These are phyloP conservation scores for Colletotrichum orchidophilum DNA, from an alignment of 2,329 filamentous ascomycete genomes.

Conservation along the genomic window DNA sequence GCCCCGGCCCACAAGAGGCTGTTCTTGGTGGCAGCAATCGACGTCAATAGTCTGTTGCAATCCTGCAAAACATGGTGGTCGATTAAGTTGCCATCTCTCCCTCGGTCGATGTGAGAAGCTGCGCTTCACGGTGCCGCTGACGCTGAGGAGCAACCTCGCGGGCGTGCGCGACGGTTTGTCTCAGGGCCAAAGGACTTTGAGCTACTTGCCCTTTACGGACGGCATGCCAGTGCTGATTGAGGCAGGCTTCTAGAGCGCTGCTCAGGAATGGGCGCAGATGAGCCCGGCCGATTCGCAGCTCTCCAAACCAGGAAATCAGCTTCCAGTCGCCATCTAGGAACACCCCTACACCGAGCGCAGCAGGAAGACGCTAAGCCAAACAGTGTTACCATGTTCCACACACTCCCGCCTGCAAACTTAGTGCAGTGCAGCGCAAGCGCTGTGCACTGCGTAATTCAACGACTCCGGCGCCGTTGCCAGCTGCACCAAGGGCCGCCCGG, in stretches of 20 bases:
- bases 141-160: neutral
- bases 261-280: conserved; percentile 26
- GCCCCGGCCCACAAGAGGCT: neutral
- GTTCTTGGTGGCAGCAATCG: conserved; percentile 9
- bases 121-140: conserved; percentile 3
- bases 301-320: conserved; percentile 34
- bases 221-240: conserved; percentile 33
- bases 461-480: conserved; percentile 9
- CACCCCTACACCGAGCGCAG: conserved; percentile 27
- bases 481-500: conserved; percentile 23
- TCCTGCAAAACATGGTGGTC: conserved; percentile 35
- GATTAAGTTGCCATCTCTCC: conserved; percentile 18
- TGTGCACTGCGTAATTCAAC: neutral
- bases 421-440: conserved; percentile 12
- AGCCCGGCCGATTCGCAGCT: conserved; percentile 18
- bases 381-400: conserved; percentile 10
- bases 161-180: neutral
- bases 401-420: conserved; percentile 3
- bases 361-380: conserved; percentile 11
- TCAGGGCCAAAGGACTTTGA: neutral
- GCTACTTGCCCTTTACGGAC: conserved; percentile 23
- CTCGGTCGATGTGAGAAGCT: conserved; percentile 2
- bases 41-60: conserved; percentile 38
- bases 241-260: conserved; percentile 31
- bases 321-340: conserved; percentile 20